These are phyloP conservation scores for Salix koriyanagi DNA, from an alignment of 345 rosid species.

Conservation along the genomic window DNA sequence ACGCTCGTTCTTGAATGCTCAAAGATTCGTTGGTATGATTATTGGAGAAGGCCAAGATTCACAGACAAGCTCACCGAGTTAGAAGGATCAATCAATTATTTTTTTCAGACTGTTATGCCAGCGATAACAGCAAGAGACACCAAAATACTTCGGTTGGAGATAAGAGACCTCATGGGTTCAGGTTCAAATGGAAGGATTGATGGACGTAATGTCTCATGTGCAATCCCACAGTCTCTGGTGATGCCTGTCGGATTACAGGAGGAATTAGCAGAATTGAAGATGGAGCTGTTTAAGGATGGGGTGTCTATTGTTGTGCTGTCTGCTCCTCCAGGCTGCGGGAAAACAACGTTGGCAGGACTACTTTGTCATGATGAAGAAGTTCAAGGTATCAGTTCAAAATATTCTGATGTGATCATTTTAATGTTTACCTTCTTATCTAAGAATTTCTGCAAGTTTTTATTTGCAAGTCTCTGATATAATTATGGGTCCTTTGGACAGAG, in stretches of 20 bases:
- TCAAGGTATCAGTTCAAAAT: constrained; percentile 31
- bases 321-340: constrained; percentile 68
- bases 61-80: constrained; percentile 18
- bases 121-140: constrained; percentile 16
- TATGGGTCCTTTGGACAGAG: constrained; percentile 24
- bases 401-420: too few species aligned
- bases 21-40: not conserved
- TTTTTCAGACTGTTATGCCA: constrained; percentile 19
- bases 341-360: constrained; percentile 48
- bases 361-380: constrained; percentile 42
- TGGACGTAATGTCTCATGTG: constrained; percentile 6
- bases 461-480: not conserved
- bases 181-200: not conserved
- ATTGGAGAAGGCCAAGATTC: not conserved
- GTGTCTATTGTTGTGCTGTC: constrained; percentile 34
- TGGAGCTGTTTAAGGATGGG: constrained; percentile 28
- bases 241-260: constrained; percentile 37
- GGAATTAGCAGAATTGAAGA: constrained; percentile 40
- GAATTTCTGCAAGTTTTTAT: not conserved
- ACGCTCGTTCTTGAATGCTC: constrained; percentile 13
- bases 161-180: not conserved
- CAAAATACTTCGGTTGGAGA: not conserved
- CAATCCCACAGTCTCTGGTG: constrained; percentile 27
- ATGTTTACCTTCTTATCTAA: too few species aligned
- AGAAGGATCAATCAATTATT: constrained; percentile 8